Percentiles rank a stretch among this genome's conserved stretches.
phyloP scores from a whole-genome alignment of 371 early-diverging fungal genomes.

The Blakeslea trispora region DNA sequence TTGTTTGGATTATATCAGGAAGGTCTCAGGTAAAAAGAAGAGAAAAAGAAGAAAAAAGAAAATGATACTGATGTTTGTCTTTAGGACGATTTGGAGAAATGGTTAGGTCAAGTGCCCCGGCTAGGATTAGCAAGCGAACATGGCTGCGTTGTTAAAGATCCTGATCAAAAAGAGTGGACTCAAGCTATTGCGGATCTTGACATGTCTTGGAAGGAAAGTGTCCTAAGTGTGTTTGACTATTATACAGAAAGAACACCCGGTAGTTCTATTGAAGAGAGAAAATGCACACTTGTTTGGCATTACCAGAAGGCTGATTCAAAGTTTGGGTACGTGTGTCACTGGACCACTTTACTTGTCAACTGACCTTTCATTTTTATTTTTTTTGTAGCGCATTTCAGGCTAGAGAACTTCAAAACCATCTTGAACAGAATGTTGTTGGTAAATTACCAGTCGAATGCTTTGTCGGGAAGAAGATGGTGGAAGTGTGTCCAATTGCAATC shows the following conservation, averaged over 20 bases:
- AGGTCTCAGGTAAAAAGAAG: slow-evolving; percentile 70
- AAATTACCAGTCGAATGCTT: slow-evolving; percentile 90
- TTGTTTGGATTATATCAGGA: slow-evolving; percentile 92
- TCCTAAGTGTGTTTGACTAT: slow-evolving; percentile 77
- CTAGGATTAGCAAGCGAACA: slow-evolving; percentile 79
- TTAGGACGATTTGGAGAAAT: slow-evolving; percentile 71
- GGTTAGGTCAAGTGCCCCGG: slow-evolving; percentile 75
- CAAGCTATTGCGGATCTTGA: slow-evolving; percentile 75
- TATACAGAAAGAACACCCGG: slow-evolving; percentile 88
- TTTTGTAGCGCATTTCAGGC: slow-evolving; percentile 66
- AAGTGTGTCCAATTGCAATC: slow-evolving; percentile 74
- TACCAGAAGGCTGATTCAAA: slow-evolving; percentile 84
- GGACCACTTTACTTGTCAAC: neutral
- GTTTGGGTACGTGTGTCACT: slow-evolving; percentile 49
- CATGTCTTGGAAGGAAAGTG: slow-evolving; percentile 79
- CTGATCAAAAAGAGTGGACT: slow-evolving; percentile 60
- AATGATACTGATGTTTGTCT: neutral
- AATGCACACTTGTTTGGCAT: slow-evolving; percentile 82
- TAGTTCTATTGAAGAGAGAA: slow-evolving; percentile 76
- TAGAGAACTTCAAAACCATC: slow-evolving; percentile 84
- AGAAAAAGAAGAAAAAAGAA: slow-evolving; percentile 49
- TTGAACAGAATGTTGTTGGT: slow-evolving; percentile 74
- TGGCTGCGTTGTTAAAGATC: slow-evolving; percentile 61
- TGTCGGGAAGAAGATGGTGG: slow-evolving; percentile 91
- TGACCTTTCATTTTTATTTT: no score